phyloP scores from a whole-genome alignment of 1,284 basidiomycete species.

The Leccinum variabile region DNA sequence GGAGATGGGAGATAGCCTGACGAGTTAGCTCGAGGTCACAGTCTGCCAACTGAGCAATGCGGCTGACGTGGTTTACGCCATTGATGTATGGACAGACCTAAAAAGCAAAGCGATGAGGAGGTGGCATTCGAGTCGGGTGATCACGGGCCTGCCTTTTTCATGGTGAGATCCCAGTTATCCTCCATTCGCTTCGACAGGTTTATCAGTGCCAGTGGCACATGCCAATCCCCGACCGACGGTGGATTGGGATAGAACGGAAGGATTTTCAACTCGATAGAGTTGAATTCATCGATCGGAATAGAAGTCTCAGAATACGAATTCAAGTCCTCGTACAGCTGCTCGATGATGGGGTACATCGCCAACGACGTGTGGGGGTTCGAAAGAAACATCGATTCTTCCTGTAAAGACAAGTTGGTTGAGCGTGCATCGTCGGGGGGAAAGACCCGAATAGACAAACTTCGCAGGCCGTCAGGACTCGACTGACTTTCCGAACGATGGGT shows the following conservation, averaged over 20 bases:
- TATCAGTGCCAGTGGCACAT: constrained; percentile 90
- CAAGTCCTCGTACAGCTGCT: constrained; percentile 96
- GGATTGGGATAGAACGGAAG: constrained; percentile 98
- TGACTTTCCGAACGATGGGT: constrained; percentile 93
- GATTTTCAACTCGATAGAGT: constrained; percentile 92
- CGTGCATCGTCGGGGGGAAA: background rate
- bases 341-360: constrained; percentile 83
- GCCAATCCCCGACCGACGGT: constrained; percentile 87
- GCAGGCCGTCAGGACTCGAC: constrained; percentile 80
- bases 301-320: constrained; percentile 97
- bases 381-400: constrained; percentile 91
- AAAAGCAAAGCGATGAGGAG: constrained; percentile 1
- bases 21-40: constrained; percentile 85
- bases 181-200: constrained; percentile 81
- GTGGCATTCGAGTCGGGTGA: background rate
- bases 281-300: constrained; percentile 85
- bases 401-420: constrained; percentile 14
- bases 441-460: constrained; percentile 64
- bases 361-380: constrained; percentile 72
- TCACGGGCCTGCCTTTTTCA: constrained; percentile 65
- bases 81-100: constrained; percentile 83
- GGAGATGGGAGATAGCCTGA: constrained; percentile 87
- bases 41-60: constrained; percentile 90
- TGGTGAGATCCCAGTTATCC: constrained; percentile 95
- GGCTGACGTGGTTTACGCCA: constrained; percentile 87